Conservation (phyloP, 2,329 filamentous ascomycete species). For the Epichloe hybrida region DNA sequence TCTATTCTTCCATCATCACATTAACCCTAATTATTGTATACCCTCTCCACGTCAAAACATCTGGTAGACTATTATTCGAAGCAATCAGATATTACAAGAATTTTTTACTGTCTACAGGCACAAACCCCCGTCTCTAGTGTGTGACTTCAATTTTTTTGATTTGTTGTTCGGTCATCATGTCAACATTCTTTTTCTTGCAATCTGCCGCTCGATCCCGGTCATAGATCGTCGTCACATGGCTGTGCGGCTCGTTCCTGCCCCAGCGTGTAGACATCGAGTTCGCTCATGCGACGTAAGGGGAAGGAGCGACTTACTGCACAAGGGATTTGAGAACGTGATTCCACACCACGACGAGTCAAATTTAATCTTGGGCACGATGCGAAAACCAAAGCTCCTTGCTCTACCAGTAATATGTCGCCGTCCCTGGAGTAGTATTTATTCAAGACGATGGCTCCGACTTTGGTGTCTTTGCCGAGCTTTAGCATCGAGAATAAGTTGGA, state of each 20-base stretch:
- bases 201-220: too few species aligned
- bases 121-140: neutral
- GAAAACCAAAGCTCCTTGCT: neutral
- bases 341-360: too few species aligned
- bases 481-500: conserved; percentile 10
- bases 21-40: too few species aligned
- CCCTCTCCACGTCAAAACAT: neutral
- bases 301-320: neutral
- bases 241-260: neutral
- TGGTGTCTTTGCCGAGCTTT: conserved; percentile 14
- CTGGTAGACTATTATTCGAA: neutral
- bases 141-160: neutral
- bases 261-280: neutral
- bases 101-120: neutral
- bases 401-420: neutral
- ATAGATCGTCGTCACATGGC: neutral
- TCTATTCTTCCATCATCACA: neutral
- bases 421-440: neutral
- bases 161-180: neutral
- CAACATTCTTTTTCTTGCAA: too few species aligned
- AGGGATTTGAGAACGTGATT: neutral
- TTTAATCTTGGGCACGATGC: neutral
- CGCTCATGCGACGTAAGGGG: neutral
- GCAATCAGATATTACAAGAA: neutral
- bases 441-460: conserved; percentile 5